These are phyloP conservation scores for Hibiscus trionum DNA, from an alignment of 345 rosid genomes.

Conservation along the genomic window DNA sequence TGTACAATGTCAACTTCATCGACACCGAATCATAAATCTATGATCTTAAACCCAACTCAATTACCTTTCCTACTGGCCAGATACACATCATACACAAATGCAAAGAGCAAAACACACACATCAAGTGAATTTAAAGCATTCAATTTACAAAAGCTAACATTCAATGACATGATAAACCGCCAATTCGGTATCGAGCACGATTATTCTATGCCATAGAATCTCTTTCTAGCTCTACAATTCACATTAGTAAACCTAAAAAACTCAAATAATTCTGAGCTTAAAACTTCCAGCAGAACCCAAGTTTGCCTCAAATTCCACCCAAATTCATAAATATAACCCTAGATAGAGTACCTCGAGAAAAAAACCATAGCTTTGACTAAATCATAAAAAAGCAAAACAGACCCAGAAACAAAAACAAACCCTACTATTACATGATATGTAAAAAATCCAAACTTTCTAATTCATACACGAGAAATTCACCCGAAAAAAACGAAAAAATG, in stretches of 20 bases:
- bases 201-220: not conserved
- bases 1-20: not conserved
- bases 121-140: no score
- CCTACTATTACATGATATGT: not conserved
- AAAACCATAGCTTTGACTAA: not conserved
- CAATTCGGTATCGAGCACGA: not conserved
- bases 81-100: not conserved
- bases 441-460: not conserved
- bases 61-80: not conserved
- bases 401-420: constrained; percentile 2
- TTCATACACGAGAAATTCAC: not conserved
- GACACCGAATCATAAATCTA: not conserved
- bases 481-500: not conserved
- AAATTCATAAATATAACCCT: not conserved
- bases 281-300: not conserved
- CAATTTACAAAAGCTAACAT: not conserved
- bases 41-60: not conserved
- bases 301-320: not conserved
- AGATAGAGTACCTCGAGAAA: not conserved
- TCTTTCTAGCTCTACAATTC: not conserved
- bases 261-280: not conserved
- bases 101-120: not conserved
- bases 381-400: not conserved
- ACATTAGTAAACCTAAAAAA: not conserved
- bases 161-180: not conserved